A percentile compares a stretch with the other conserved stretches of the same genome.
Conservation (phyloP, 352 stramenopile genomes). For the Porosira glacialis region DNA sequence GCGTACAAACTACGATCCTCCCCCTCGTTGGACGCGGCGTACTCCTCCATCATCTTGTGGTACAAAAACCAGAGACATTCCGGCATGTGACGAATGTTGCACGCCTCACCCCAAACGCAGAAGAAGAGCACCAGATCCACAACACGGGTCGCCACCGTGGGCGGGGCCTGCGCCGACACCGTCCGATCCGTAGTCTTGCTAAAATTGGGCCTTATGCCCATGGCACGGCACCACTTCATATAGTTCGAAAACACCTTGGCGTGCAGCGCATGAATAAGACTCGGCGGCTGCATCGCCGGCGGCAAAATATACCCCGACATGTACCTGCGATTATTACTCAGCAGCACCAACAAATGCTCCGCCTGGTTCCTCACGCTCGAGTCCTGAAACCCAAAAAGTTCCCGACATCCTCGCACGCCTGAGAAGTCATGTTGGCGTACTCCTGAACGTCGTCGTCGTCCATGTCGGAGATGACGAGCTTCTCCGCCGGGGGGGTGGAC, state of each 20-base stretch:
- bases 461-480: too few species aligned
- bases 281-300: slow-evolving; percentile 73
- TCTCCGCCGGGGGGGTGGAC: too few species aligned
- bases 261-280: slow-evolving; percentile 86
- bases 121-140: slow-evolving; percentile 94
- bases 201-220: slow-evolving; percentile 86
- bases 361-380: slow-evolving; percentile 88
- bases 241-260: slow-evolving; percentile 89
- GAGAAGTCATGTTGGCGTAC: slow-evolving; percentile 83
- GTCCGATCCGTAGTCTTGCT: slow-evolving; percentile 64
- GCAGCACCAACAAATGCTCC: slow-evolving; percentile 94
- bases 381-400: slow-evolving; percentile 95
- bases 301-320: slow-evolving; percentile 81
- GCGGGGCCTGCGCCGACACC: slow-evolving; percentile 59
- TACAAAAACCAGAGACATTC: slow-evolving; percentile 98
- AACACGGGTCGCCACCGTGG: slow-evolving; percentile 71
- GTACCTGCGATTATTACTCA: slow-evolving; percentile 89
- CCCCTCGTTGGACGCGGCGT: slow-evolving; percentile 43
- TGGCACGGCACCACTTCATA: slow-evolving; percentile 91
- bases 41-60: slow-evolving; percentile 89
- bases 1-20: slow-evolving; percentile 84
- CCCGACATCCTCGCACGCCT: slow-evolving; percentile 88
- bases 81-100: slow-evolving; percentile 95
- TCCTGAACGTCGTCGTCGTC: too few species aligned
- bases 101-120: slow-evolving; percentile 97